These are phyloP conservation scores for Geotrichum australiense DNA, from an alignment of 1,139 yeast species.

Conservation along the genomic window DNA sequence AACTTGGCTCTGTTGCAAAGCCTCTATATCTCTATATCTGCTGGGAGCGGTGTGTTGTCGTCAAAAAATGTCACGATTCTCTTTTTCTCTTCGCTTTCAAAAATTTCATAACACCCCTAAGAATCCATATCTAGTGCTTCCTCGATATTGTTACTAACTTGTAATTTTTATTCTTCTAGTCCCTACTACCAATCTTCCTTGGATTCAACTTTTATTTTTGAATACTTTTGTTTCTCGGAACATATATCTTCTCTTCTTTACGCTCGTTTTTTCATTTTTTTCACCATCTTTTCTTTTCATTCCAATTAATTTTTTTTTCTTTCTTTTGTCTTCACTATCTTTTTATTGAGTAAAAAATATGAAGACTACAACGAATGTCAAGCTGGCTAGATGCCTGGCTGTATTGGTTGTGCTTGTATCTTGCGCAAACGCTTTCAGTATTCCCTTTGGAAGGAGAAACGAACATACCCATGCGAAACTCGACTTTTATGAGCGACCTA, in stretches of 20 bases:
- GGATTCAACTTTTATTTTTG: too few species aligned
- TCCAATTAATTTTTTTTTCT: background rate
- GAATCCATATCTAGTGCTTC: too few species aligned
- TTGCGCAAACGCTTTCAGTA: constrained; percentile 9
- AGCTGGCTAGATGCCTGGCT: constrained; percentile 5
- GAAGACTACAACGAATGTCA: background rate
- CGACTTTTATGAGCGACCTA: constrained; percentile 15
- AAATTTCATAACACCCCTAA: too few species aligned
- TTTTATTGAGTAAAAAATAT: background rate
- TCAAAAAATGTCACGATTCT: too few species aligned
- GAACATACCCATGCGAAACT: constrained; percentile 2
- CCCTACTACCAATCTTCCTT: too few species aligned
- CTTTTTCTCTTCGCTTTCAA: too few species aligned
- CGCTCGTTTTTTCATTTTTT: background rate
- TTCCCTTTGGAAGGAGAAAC: constrained; percentile 6
- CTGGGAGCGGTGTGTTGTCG: too few species aligned
- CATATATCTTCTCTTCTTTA: background rate
- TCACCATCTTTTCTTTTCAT: constrained; percentile 1
- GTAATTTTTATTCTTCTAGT: too few species aligned
- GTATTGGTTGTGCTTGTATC: constrained; percentile 2
- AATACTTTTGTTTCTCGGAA: background rate
- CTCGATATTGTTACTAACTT: too few species aligned
- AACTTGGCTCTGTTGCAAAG: too few species aligned
- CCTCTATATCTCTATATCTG: too few species aligned
- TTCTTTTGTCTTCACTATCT: background rate